Evolutionary conservation across 1,284 basidiomycete species (phyloP).

Genomic region (Ustilago xerochloae): DNA sequence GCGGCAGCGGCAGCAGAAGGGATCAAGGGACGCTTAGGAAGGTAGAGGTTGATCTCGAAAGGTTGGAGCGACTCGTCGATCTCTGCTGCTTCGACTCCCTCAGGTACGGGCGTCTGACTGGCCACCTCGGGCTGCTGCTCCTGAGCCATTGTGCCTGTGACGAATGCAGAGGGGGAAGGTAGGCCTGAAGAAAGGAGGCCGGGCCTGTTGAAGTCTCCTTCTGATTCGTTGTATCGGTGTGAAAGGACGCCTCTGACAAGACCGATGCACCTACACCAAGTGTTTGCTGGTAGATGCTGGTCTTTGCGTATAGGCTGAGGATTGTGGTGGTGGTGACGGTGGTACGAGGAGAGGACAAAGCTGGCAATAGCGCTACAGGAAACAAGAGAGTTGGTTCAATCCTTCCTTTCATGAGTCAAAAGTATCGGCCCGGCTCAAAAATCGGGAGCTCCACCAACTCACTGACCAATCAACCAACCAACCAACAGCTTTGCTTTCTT

Average conservation of each 20-base stretch:
- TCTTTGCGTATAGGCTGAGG: constrained; percentile 1
- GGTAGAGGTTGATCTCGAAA: constrained; percentile 64
- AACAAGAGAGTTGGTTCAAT: neutral
- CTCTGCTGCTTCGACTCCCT: constrained; percentile 21
- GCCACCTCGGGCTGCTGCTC: constrained; percentile 19
- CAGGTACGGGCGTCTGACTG: constrained; percentile 1
- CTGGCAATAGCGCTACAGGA: no score
- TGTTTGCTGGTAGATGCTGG: constrained; percentile 3
- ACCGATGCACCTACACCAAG: constrained; percentile 9
- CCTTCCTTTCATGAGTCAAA: no score
- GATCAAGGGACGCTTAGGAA: constrained; percentile 63
- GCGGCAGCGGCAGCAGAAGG: constrained; percentile 49
- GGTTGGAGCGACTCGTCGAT: constrained; percentile 54
- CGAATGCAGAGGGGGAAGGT: neutral
- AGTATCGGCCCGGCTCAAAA: neutral
- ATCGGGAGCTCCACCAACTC: neutral
- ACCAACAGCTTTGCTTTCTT: neutral
- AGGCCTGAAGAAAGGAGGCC: neutral
- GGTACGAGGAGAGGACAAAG: neutral
- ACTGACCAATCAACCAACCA: no score
- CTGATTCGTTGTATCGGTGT: neutral
- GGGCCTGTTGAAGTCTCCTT: neutral
- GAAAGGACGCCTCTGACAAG: constrained; percentile 3
- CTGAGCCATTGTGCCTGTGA: constrained; percentile 21
- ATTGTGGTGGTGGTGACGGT: neutral